Evolutionary conservation across 495 filamentous ascomycete genomes (phyloP).

Genomic region (Penicillium pancosmium): DNA sequence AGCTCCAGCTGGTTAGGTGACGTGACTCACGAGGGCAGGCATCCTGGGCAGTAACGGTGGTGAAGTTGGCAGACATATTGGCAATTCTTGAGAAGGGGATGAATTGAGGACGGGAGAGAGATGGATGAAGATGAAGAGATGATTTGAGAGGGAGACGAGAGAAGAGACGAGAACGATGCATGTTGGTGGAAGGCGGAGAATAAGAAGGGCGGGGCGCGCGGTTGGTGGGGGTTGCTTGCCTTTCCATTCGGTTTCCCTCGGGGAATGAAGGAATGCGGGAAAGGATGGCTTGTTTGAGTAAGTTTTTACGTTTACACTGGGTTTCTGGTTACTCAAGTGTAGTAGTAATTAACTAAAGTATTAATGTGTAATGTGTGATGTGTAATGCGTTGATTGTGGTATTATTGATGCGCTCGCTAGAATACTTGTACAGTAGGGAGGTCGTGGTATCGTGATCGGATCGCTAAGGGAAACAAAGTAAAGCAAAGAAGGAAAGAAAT

Average conservation of each 20-base stretch:
- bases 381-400: too few relatives aligned
- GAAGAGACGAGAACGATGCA: constrained; percentile 25
- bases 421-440: background rate
- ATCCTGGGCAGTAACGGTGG: constrained; percentile 43
- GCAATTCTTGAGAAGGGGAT: background rate
- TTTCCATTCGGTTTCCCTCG: constrained; percentile 30
- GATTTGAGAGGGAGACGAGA: constrained; percentile 28
- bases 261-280: constrained; percentile 16
- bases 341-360: too few relatives aligned
- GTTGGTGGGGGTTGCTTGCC: constrained; percentile 8
- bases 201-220: constrained; percentile 15
- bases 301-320: background rate
- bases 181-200: constrained; percentile 8
- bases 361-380: too few relatives aligned
- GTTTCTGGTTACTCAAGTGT: too few relatives aligned
- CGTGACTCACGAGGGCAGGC: constrained; percentile 51
- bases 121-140: constrained; percentile 24
- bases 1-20: background rate
- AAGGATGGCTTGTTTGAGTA: background rate
- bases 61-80: constrained; percentile 43
- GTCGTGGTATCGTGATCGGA: background rate
- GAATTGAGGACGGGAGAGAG: constrained; percentile 10
- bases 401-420: too few relatives aligned
- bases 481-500: background rate
- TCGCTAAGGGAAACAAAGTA: too few relatives aligned